Conservation (phyloP, 495 filamentous ascomycete species). For the Tuber umbilicatum region DNA sequence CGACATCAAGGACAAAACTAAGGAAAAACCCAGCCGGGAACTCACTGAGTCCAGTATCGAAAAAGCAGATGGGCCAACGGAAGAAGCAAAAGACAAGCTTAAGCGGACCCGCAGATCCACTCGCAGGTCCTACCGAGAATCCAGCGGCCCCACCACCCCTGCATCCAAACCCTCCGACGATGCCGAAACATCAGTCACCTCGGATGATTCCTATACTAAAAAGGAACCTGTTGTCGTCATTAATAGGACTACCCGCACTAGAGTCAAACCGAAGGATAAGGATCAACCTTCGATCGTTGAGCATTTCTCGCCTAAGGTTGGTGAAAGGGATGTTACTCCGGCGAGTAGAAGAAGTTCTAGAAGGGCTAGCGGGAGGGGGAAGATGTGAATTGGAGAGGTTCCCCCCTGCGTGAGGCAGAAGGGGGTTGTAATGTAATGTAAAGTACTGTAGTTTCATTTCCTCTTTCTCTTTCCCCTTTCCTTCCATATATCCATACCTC, state of each 20-base stretch:
- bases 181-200: not conserved
- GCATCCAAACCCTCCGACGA: not conserved
- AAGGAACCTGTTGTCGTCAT: not conserved
- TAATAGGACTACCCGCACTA: not conserved
- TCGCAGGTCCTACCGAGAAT: conserved; percentile 1
- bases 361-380: not conserved
- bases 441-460: not conserved
- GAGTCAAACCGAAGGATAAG: not conserved
- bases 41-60: not conserved
- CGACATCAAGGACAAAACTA: not conserved
- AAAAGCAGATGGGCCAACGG: not conserved
- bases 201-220: not conserved
- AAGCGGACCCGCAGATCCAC: not conserved
- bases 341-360: not conserved
- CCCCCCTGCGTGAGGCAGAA: not conserved
- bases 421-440: not conserved
- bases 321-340: not conserved
- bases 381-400: not conserved
- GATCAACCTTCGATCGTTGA: not conserved
- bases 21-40: too few relatives aligned
- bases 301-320: not conserved
- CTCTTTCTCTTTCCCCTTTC: not conserved
- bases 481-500: not conserved
- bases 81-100: not conserved
- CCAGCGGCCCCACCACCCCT: not conserved